phyloP scores from a whole-genome alignment of 2,329 filamentous ascomycete species.

The Podosphaera aphanis region DNA sequence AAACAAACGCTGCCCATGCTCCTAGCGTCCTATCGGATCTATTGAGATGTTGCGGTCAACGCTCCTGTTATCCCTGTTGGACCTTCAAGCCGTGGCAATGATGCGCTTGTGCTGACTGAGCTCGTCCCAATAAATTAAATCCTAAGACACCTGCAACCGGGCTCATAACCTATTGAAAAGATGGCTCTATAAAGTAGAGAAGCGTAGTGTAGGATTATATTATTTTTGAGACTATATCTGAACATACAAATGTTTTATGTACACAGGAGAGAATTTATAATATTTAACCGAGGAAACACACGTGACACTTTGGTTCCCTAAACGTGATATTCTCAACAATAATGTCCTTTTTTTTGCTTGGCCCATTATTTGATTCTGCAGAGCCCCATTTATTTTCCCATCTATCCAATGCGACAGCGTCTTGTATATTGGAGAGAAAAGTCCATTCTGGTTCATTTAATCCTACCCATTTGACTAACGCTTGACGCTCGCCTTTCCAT shows the following conservation, averaged over 20 bases:
- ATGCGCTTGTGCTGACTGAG: not conserved
- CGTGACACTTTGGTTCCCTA: no score
- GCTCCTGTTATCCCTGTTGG: not conserved
- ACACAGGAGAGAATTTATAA: no score
- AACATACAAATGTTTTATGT: no score
- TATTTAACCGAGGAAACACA: no score
- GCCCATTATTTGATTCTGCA: not conserved
- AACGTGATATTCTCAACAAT: no score
- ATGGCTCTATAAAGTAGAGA: not conserved
- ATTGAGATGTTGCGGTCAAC: not conserved
- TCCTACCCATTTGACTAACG: not conserved
- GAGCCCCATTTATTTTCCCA: not conserved
- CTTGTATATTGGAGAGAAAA: not conserved
- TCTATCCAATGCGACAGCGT: not conserved
- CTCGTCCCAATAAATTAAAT: not conserved
- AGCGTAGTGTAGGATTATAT: not conserved
- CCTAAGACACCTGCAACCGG: not conserved
- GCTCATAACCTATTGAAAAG: not conserved
- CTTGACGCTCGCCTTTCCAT: not conserved
- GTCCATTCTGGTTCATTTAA: not conserved
- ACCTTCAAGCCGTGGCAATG: not conserved
- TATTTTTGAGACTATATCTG: no score
- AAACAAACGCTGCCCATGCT: not conserved
- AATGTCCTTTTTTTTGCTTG: not conserved
- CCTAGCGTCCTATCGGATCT: not conserved